phyloP scores from a whole-genome alignment of 2,329 filamentous ascomycete species.

The Curvularia lunata region DNA sequence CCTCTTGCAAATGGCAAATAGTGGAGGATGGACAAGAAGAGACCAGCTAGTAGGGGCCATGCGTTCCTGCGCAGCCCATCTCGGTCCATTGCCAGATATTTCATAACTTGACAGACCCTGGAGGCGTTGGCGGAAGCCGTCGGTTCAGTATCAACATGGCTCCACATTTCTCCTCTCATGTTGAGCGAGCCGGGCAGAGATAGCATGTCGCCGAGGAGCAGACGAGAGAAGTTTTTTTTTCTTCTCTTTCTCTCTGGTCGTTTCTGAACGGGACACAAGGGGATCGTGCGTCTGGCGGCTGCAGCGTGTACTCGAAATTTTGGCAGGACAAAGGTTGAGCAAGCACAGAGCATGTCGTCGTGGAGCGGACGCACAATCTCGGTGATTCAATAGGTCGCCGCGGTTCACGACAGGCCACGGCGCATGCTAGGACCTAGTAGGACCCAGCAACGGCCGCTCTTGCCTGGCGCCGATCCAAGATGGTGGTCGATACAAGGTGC shows the following conservation, averaged over 20 bases:
- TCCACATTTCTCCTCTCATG: conserved; percentile 4
- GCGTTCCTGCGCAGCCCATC: conserved; percentile 29
- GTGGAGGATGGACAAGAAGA: conserved; percentile 32
- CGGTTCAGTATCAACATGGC: conserved; percentile 17
- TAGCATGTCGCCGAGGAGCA: conserved; percentile 2
- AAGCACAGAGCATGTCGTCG: conserved; percentile 30
- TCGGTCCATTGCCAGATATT: conserved; percentile 11
- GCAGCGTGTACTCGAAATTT: conserved; percentile 28
- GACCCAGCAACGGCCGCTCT: conserved; percentile 29
- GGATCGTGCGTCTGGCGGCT: conserved; percentile 23
- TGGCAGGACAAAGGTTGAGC: conserved; percentile 20
- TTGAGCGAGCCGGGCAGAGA: conserved; percentile 4
- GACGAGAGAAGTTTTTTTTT: conserved; percentile 1
- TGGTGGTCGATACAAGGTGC: conserved; percentile 32
- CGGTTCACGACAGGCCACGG: conserved; percentile 27
- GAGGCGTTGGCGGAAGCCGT: conserved; percentile 14
- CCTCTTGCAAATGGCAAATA: conserved; percentile 22
- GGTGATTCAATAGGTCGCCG: conserved; percentile 36
- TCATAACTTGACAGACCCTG: conserved; percentile 14
- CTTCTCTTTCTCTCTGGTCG: neutral
- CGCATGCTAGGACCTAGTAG: conserved; percentile 34
- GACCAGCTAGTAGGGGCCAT: conserved; percentile 26
- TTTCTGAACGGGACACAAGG: conserved; percentile 6
- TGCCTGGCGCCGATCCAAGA: conserved; percentile 40
- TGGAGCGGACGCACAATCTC: conserved; percentile 20